phyloP scores from a whole-genome alignment of 441 rosid genomes.

The Euphorbia schlechtendalii region DNA sequence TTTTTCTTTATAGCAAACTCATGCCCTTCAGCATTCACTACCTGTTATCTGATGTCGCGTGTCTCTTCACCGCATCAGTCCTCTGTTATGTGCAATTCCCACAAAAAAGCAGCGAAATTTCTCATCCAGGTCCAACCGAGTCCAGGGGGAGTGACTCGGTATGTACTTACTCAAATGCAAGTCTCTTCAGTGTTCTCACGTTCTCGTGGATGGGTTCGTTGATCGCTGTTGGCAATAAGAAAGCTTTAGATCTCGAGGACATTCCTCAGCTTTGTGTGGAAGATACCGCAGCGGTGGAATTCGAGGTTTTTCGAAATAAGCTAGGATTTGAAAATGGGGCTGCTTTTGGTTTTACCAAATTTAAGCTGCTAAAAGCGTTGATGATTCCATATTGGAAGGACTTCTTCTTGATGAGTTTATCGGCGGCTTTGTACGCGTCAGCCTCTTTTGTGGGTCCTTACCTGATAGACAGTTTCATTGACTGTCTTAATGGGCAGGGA shows the following conservation, averaged over 20 bases:
- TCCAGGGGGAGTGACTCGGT: constrained; percentile 35
- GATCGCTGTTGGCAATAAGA: constrained; percentile 65
- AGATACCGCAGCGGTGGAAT: constrained; percentile 50
- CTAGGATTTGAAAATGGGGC: constrained; percentile 37
- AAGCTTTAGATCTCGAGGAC: constrained; percentile 66
- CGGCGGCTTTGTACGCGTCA: constrained; percentile 32
- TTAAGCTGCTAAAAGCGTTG: constrained; percentile 60
- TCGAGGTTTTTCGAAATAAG: constrained; percentile 35
- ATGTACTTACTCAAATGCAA: constrained; percentile 56
- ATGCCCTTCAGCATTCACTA: constrained; percentile 25
- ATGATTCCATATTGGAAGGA: constrained; percentile 60
- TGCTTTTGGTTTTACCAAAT: constrained; percentile 30
- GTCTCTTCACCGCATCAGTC: constrained; percentile 42
- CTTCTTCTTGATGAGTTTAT: constrained; percentile 35
- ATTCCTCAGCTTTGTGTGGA: constrained; percentile 63
- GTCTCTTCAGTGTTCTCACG: constrained; percentile 45
- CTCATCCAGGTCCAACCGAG: constrained; percentile 27
- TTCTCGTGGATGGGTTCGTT: constrained; percentile 77
- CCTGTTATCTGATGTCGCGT: constrained; percentile 43
- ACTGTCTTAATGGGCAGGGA: constrained; percentile 48
- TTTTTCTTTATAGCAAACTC: constrained; percentile 29
- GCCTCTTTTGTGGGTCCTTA: constrained; percentile 66
- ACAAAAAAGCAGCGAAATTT: constrained; percentile 26
- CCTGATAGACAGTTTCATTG: constrained; percentile 65
- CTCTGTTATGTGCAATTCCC: constrained; percentile 49